Evolutionary conservation across 106 monocot species (phyloP), one percentile per base, ranked within the genome.

Genomic region (Amphibolis antarctica): DNA sequence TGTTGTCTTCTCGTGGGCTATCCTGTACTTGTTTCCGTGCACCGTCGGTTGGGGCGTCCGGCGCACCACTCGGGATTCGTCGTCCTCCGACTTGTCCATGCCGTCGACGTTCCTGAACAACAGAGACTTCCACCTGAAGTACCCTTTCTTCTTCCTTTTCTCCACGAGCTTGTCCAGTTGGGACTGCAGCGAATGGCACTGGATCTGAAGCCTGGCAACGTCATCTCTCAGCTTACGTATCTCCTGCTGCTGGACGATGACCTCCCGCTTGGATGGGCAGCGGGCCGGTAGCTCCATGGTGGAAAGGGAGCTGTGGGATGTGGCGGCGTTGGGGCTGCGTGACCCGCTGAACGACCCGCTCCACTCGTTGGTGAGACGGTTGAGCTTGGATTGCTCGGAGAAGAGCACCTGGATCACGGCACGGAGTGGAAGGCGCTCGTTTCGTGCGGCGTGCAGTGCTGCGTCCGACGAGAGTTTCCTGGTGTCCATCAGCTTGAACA

Each of bases 341-440:
- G 71, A 49, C 4, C 79, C 77, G 20, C 51, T 62, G 55, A 86
- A 79, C 1, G 92, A 77, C 10, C 74, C 78, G 60, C 78, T 74
- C 76, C 72, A 83, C 14, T 86, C 85, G 19, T 42, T 46, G 42
- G 60, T 42, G 2, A 57, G 55, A 17, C 84, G 74, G 71, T 67
- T 71, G 20, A 87, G 69, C 66, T 78, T 84, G 44, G 66, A 55
- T 30, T 86, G 74, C 64, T 92, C 84, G 9, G 84, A 81, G 66
- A 87, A 82, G 64, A 87, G 79, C 0, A 92, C 80, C 50, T 87
- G 84, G 42, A 92, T 69, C 1, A 78, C 84, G 0, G 80, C 74
- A 0, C 92, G 81, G 53, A 92, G 77, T 0, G 92, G 92, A 46
- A 92, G 75, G 57, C 92, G 81, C 26, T 87, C 84, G 72, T 87